phyloP scores from a whole-genome alignment of 805 yeast species.

The Yarrowia bubula region DNA sequence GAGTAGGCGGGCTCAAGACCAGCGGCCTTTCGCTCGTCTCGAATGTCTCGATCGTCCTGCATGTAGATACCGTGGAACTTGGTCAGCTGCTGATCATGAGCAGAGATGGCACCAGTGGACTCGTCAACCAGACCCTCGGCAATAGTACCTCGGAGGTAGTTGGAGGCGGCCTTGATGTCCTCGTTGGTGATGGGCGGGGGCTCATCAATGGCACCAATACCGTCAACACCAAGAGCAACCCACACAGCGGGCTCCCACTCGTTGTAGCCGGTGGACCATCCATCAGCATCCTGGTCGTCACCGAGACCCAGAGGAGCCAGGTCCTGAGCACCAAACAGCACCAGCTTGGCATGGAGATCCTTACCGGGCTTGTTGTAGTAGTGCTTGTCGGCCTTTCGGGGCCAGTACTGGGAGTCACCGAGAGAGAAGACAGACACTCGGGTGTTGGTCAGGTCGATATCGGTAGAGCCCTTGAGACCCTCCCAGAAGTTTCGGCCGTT shows the following conservation, averaged over 20 bases:
- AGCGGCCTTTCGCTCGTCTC: conserved; percentile 87
- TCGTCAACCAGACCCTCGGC: conserved; percentile 78
- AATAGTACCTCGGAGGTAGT: conserved; percentile 89
- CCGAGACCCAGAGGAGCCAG: conserved; percentile 81
- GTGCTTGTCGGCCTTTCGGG: conserved; percentile 90
- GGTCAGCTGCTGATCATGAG: conserved; percentile 89
- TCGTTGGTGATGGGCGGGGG: conserved; percentile 92
- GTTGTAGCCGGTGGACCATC: conserved; percentile 85
- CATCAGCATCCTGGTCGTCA: conserved; percentile 97
- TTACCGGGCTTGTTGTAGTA: conserved; percentile 89
- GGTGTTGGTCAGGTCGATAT: conserved; percentile 59
- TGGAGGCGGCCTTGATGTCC: conserved; percentile 85
- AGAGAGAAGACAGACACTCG: conserved; percentile 67
- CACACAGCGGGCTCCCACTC: conserved; percentile 83
- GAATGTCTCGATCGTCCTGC: conserved; percentile 97
- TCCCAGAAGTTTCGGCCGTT: conserved; percentile 81
- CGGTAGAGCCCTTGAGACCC: conserved; percentile 55
- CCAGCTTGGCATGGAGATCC: conserved; percentile 66
- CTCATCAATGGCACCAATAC: conserved; percentile 82
- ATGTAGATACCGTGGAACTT: conserved; percentile 97
- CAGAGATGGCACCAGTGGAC: conserved; percentile 86
- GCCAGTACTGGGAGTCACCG: conserved; percentile 91
- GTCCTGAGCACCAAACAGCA: conserved; percentile 68
- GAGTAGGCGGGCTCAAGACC: conserved; percentile 94
- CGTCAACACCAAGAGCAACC: conserved; percentile 85